These are phyloP conservation scores for Psidium friedrichsthalianum DNA, from an alignment of 345 rosid species.

Conservation along the genomic window DNA sequence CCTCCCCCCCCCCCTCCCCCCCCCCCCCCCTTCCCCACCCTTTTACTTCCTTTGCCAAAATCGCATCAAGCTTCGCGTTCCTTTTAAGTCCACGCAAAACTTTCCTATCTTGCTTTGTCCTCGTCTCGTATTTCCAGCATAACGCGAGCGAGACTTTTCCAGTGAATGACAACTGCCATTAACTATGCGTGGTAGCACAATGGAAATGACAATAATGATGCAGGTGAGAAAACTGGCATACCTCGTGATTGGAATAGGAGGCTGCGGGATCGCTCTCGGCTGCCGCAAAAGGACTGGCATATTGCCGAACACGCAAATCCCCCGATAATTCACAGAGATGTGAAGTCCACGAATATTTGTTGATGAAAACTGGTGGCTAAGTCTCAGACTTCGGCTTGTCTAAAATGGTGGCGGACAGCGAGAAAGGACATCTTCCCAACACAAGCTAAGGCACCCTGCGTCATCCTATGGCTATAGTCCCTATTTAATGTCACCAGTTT, in stretches of 20 bases:
- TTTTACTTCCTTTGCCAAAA: not conserved
- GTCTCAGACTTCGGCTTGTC: slow-evolving; percentile 25
- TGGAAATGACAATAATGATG: not conserved
- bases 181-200: not conserved
- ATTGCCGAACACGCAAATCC: slow-evolving; percentile 22
- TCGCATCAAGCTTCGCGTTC: not conserved
- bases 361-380: slow-evolving; percentile 14
- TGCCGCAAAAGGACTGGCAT: slow-evolving; percentile 21
- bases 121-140: not conserved
- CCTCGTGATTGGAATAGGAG: slow-evolving; percentile 14
- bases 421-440: slow-evolving; percentile 12
- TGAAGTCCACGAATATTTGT: slow-evolving; percentile 17
- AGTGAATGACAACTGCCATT: not conserved
- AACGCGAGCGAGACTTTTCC: not conserved
- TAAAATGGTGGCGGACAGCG: slow-evolving; percentile 3
- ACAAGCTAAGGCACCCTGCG: slow-evolving; percentile 21
- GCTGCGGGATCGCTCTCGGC: slow-evolving; percentile 10
- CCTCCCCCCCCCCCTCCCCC: no score
- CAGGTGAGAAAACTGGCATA: slow-evolving; percentile 12
- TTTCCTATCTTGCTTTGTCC: not conserved
- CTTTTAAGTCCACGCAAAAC: not conserved
- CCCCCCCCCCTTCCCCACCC: no score
- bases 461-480: not conserved
- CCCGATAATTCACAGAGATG: slow-evolving; percentile 22
- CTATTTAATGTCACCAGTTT: not conserved